phyloP scores from a whole-genome alignment of 345 rosid species.

The Salix purpurea region DNA sequence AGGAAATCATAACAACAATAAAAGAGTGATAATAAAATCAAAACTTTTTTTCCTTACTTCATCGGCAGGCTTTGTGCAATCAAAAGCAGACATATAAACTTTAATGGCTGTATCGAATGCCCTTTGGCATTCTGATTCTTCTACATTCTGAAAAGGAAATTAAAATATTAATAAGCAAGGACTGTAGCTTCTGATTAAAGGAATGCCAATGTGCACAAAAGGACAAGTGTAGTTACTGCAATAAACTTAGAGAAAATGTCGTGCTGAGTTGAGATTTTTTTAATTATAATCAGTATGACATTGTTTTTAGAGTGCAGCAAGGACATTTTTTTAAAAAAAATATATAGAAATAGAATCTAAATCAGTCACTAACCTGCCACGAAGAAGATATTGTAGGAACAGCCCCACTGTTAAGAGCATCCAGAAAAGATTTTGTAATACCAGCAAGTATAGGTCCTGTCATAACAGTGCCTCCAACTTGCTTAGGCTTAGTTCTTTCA shows the following conservation, averaged over 20 bases:
- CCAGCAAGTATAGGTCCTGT: constrained; percentile 92
- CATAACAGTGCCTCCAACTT: constrained; percentile 83
- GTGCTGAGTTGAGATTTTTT: too few species aligned
- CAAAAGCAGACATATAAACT: constrained; percentile 59
- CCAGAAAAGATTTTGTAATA: constrained; percentile 77
- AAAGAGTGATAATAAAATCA: constrained; percentile 1
- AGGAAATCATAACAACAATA: constrained; percentile 10
- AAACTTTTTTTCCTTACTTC: constrained; percentile 51
- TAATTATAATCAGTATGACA: too few species aligned
- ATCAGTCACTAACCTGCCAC: constrained; percentile 70
- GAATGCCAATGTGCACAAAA: too few species aligned
- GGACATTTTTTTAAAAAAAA: too few species aligned
- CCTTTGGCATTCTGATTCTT: constrained; percentile 89
- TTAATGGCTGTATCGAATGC: constrained; percentile 79
- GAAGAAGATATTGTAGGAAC: constrained; percentile 96
- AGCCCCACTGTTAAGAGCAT: constrained; percentile 92
- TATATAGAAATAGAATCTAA: too few species aligned
- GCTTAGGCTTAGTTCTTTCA: constrained; percentile 97
- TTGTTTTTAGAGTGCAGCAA: too few species aligned
- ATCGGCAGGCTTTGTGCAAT: constrained; percentile 68
- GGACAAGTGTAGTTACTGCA: too few species aligned
- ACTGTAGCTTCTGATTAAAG: background rate
- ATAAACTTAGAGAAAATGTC: too few species aligned
- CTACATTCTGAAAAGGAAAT: constrained; percentile 65
- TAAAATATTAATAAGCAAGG: background rate